Evolutionary conservation across 176 grass and related monocot genomes (phyloP).

Genomic region (Ampelocalamus luodianensis): DNA sequence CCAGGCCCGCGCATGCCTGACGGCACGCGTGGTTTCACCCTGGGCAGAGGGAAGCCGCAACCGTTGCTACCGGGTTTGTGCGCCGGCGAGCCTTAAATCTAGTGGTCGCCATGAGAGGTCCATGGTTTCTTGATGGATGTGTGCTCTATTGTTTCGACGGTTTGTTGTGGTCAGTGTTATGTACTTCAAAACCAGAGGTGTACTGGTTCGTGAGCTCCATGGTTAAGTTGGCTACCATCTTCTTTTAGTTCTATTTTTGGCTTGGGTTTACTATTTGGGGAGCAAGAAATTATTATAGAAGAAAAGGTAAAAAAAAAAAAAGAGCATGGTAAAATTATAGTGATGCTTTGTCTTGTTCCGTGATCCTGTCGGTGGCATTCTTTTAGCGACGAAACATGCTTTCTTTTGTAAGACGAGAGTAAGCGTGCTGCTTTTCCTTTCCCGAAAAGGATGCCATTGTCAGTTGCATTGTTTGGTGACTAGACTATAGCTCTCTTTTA

Average conservation of each 20-base stretch:
- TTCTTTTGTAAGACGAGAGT: neutral
- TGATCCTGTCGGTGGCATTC: too few species aligned
- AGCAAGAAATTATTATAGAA: too few species aligned
- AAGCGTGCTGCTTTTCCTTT: neutral
- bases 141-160: neutral
- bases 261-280: too few species aligned
- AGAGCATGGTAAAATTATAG: too few species aligned
- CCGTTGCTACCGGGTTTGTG: slow-evolving; percentile 16
- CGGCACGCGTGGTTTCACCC: slow-evolving; percentile 79
- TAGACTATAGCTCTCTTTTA: neutral
- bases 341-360: too few species aligned
- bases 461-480: neutral
- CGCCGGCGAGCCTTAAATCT: slow-evolving; percentile 21
- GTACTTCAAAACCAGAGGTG: neutral
- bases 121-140: neutral
- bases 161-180: neutral
- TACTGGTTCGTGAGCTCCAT: neutral
- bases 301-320: too few species aligned
- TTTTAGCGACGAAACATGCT: neutral
- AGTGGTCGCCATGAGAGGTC: neutral
- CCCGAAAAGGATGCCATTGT: neutral
- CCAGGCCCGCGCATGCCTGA: slow-evolving; percentile 91
- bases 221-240: neutral
- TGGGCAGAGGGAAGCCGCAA: slow-evolving; percentile 79
- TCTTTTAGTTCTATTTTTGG: too few species aligned